Conservation (phyloP, 2,329 filamentous ascomycete genomes). For the Talaromyces funiculosus region DNA sequence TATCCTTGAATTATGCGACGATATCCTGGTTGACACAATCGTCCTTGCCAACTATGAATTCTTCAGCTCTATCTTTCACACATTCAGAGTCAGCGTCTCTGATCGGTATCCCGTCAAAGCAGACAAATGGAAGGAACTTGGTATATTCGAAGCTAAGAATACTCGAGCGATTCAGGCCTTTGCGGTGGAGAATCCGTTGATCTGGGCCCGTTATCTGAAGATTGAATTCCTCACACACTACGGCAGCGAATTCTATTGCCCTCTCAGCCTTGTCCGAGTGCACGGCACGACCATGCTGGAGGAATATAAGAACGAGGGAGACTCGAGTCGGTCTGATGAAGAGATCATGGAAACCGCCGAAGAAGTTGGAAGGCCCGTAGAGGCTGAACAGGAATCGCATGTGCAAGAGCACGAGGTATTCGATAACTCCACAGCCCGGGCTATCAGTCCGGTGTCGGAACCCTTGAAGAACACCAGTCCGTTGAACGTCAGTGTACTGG, state of each 20-base stretch:
- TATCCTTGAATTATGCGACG: slow-evolving; percentile 87
- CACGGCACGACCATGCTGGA: slow-evolving; percentile 94
- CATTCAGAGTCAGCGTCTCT: slow-evolving; percentile 85
- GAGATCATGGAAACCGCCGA: slow-evolving; percentile 53
- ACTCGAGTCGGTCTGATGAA: slow-evolving; percentile 53
- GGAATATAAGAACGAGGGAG: slow-evolving; percentile 83
- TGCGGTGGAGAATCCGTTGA: slow-evolving; percentile 85
- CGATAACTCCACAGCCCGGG: neutral
- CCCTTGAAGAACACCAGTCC: neutral
- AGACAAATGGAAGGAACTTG: slow-evolving; percentile 86
- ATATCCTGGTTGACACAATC: slow-evolving; percentile 82
- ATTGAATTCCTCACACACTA: slow-evolving; percentile 92
- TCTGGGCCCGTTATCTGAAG: slow-evolving; percentile 89
- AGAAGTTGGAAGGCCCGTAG: slow-evolving; percentile 16
- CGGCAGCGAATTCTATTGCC: slow-evolving; percentile 95
- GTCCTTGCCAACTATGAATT: slow-evolving; percentile 99
- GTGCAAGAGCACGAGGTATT: neutral
- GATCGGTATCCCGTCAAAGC: slow-evolving; percentile 89
- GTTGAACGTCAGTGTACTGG: slow-evolving; percentile 2
- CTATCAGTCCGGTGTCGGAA: neutral
- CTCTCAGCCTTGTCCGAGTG: slow-evolving; percentile 80
- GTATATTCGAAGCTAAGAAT: slow-evolving; percentile 85
- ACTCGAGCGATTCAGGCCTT: slow-evolving; percentile 92
- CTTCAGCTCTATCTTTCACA: slow-evolving; percentile 93
- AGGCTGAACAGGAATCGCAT: slow-evolving; percentile 14